Evolutionary conservation across 208 protist genomes (phyloP), one percentile per base, ranked within the genome.

Genomic region (Leishmania gerbilli): DNA sequence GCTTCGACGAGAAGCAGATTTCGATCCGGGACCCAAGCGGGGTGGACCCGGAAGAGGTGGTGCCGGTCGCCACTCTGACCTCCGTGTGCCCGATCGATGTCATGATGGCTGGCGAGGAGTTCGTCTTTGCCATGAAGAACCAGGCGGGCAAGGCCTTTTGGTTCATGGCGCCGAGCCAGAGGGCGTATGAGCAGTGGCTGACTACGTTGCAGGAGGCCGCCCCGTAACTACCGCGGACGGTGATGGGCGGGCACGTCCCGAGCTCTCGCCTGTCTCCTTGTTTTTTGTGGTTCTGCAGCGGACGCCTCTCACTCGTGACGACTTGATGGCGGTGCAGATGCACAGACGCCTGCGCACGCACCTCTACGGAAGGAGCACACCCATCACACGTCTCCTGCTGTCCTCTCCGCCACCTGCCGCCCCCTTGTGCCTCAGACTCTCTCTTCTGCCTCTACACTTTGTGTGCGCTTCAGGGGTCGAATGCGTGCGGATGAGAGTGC

Each of bases 31-130:
- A 80, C 65, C 87, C 86, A 0, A 82, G 85, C 11, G 77, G 79
- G 21, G 51, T 40, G 37, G 90, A 94, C 49, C 51, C 80, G 31
- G 87, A 89, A 9, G 93, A 97, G 76, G 77, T 55, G 31, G 83
- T 95, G 56, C 85, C 90, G 37, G 84, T 94, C 27, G 49, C 64
- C 37, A 88, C 91, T 3, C 80, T 97, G 24, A 97, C 93, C 37
- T 97, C 93, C 5, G 91, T 97, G n/a, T 97, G 93, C 77, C 89
- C 93, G 19, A 94, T 97, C 65, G 93, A 97, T 77, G 89, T 88
- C 24, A 60, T 76, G 51, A 97, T 95, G 65, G 87, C 93, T 4
- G 82, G 88, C 42, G 91, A 97, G 75, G 81, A 90, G 75, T 97
- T 90, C 55, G 92, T 97, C 55, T 95, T 97, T 74, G 93, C 93